Evolutionary conservation across 805 yeast species (phyloP).

Genomic region (Candida nemodendra): DNA sequence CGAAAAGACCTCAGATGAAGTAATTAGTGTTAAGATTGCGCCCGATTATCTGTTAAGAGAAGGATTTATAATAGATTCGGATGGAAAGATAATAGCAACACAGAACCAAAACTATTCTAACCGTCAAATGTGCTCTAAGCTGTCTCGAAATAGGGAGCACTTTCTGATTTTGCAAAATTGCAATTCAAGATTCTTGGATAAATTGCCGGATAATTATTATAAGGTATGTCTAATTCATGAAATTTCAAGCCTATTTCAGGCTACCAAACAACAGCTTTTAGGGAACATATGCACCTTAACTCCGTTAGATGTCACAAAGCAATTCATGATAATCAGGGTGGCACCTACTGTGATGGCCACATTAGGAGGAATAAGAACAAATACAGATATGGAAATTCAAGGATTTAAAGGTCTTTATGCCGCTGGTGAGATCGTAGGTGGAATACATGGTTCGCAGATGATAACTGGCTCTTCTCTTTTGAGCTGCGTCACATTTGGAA

Average conservation of each 20-base stretch:
- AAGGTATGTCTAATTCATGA: not conserved
- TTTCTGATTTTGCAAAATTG: constrained; percentile 9
- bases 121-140: constrained; percentile 9
- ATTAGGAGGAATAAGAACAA: constrained; percentile 61
- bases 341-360: constrained; percentile 21
- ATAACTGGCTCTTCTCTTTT: constrained; percentile 57
- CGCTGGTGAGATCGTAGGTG: constrained; percentile 68
- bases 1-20: constrained; percentile 15
- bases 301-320: not conserved
- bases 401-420: constrained; percentile 48
- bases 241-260: not conserved
- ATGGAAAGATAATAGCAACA: constrained; percentile 11
- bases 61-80: constrained; percentile 9
- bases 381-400: constrained; percentile 31
- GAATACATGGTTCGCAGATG: constrained; percentile 64
- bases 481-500: constrained; percentile 62
- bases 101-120: constrained; percentile 3
- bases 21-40: constrained; percentile 3
- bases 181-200: constrained; percentile 1
- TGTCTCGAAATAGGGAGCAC: constrained; percentile 8
- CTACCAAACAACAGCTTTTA: not conserved
- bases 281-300: constrained; percentile 3
- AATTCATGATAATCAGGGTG: constrained; percentile 7
- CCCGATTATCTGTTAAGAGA: constrained; percentile 7
- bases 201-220: not conserved